Conservation (phyloP, 495 filamentous ascomycete species). For the Sporormia fimetaria region DNA sequence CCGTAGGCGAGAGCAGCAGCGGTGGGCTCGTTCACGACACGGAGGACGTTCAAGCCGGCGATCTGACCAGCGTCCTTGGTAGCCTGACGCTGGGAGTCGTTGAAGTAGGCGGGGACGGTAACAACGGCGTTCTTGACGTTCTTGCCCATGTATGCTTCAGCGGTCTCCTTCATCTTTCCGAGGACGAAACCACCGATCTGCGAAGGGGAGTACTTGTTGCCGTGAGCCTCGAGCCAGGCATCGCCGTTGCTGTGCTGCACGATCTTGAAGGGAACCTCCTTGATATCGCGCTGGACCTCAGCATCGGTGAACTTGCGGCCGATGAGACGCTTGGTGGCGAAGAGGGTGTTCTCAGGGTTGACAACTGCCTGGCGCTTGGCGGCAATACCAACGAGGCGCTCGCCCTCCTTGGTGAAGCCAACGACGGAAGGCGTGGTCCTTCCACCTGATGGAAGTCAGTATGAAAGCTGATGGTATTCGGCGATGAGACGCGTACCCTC, state of each 20-base stretch:
- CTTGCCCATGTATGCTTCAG: constrained; percentile 81
- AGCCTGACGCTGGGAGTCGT: constrained; percentile 93
- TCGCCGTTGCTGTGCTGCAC: constrained; percentile 97
- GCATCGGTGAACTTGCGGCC: constrained; percentile 93
- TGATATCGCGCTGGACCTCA: constrained; percentile 96
- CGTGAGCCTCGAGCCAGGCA: constrained; percentile 93
- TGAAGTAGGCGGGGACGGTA: constrained; percentile 96
- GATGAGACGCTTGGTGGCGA: constrained; percentile 98
- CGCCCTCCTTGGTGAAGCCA: constrained; percentile 92
- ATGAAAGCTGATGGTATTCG: constrained; percentile 15
- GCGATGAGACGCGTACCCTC: constrained; percentile 82
- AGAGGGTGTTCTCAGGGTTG: constrained; percentile 98
- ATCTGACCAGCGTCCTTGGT: constrained; percentile 98
- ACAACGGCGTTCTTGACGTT: constrained; percentile 89
- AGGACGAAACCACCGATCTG: constrained; percentile 96
- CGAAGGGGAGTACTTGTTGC: constrained; percentile 94
- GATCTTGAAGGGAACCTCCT: constrained; percentile 99
- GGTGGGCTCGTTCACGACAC: constrained; percentile 95
- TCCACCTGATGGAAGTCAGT: constrained; percentile 48
- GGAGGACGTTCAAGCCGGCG: constrained; percentile 85
- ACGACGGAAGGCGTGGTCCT: constrained; percentile 96
- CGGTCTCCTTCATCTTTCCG: constrained; percentile 98
- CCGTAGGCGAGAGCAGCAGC: constrained; percentile 92
- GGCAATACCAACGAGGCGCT: constrained; percentile 93
- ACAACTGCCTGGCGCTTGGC: constrained; percentile 99